Evolutionary conservation across 2,329 filamentous ascomycete species (phyloP).

Genomic region (Penicillium sp.): DNA sequence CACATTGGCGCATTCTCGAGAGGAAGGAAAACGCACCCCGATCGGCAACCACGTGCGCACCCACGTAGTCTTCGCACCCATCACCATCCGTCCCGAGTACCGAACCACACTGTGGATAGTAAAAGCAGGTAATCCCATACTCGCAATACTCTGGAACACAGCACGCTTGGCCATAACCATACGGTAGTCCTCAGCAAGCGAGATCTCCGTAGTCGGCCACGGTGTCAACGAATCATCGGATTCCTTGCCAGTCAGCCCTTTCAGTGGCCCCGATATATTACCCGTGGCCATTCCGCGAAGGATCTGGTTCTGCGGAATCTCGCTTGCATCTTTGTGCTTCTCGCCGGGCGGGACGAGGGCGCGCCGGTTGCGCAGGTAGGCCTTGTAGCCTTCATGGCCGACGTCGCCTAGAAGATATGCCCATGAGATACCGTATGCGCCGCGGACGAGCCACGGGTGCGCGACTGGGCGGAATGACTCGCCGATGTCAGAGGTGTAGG

Average conservation of each 20-base stretch:
- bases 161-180: conserved; percentile 87
- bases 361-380: conserved; percentile 80
- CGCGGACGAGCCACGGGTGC: conserved; percentile 72
- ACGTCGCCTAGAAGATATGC: conserved; percentile 88
- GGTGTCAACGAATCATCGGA: conserved; percentile 28
- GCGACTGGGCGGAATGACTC: conserved; percentile 93
- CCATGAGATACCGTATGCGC: conserved; percentile 89
- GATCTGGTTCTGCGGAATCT: conserved; percentile 29
- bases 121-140: conserved; percentile 89
- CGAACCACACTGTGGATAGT: conserved; percentile 90
- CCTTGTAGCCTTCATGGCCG: conserved; percentile 87
- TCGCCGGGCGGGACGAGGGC: conserved; percentile 63
- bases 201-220: conserved; percentile 47
- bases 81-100: conserved; percentile 83
- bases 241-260: background rate
- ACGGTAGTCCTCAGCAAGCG: conserved; percentile 81
- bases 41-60: conserved; percentile 86
- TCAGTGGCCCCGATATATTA: conserved; percentile 23
- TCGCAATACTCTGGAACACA: conserved; percentile 83
- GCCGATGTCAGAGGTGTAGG: conserved; percentile 93
- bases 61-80: conserved; percentile 67
- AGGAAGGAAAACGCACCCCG: conserved; percentile 57
- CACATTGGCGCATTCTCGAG: background rate
- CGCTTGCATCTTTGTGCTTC: conserved; percentile 38
- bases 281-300: conserved; percentile 36